These are phyloP conservation scores for Caryopteris hybrid DNA, from an alignment of 305 asterid species.

Conservation along the genomic window DNA sequence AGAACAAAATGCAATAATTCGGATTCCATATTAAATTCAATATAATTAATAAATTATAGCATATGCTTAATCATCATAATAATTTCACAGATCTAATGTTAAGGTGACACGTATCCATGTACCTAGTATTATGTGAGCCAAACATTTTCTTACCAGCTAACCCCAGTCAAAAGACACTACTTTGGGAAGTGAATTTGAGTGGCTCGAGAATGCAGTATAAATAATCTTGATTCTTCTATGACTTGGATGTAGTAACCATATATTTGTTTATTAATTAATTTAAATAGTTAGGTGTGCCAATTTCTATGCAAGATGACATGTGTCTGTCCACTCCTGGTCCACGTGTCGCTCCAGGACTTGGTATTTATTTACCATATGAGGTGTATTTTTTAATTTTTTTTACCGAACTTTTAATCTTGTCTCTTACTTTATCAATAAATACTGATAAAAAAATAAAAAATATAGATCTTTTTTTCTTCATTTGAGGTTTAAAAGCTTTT, in stretches of 20 bases:
- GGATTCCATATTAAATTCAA: no score
- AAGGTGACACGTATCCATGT: not conserved
- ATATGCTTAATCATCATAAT: not conserved
- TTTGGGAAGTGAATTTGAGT: constrained; percentile 19
- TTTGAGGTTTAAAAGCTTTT: not conserved
- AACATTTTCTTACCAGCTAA: not conserved
- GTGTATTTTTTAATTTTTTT: not conserved
- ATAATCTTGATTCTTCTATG: constrained; percentile 22
- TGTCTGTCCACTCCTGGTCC: not conserved
- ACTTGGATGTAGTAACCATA: constrained; percentile 11
- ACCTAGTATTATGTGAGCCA: not conserved
- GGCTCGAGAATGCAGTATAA: constrained; percentile 22
- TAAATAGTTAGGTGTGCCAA: not conserved
- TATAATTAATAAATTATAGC: no score
- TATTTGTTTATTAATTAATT: not conserved
- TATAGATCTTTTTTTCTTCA: not conserved
- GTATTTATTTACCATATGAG: not conserved
- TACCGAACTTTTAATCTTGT: not conserved
- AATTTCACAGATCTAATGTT: no score
- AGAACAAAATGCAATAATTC: no score
- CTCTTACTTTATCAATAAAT: no score
- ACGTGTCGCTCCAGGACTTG: not conserved
- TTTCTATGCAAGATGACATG: not conserved
- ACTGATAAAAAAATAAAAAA: no score
- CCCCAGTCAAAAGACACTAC: constrained; percentile 7